These are phyloP conservation scores for Backusella mclennaniae DNA, from an alignment of 192 early-diverging fungal species.

Conservation along the genomic window DNA sequence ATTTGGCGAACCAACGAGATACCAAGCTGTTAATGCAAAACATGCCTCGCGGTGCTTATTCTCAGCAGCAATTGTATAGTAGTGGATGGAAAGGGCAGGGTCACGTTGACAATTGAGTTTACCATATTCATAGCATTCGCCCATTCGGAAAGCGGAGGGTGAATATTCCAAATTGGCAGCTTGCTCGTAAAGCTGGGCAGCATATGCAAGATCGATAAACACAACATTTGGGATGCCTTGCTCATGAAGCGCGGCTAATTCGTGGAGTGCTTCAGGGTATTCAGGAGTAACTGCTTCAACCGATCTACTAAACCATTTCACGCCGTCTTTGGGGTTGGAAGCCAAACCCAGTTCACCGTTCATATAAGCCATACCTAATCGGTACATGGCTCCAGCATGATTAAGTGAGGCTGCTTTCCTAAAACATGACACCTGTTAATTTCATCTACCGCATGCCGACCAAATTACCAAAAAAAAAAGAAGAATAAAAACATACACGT, in stretches of 20 bases:
- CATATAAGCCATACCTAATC: conserved; percentile 57
- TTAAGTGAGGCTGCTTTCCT: conserved; percentile 66
- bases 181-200: conserved; percentile 55
- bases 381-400: conserved; percentile 66
- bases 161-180: conserved; percentile 62
- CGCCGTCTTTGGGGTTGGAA: conserved; percentile 52
- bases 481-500: conserved; percentile 42
- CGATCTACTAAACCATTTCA: conserved; percentile 58
- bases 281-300: conserved; percentile 54
- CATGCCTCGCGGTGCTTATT: conserved; percentile 57
- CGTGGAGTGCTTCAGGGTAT: conserved; percentile 58
- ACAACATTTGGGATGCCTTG: conserved; percentile 54
- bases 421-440: conserved; percentile 3
- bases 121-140: conserved; percentile 60
- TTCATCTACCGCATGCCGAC: conserved; percentile 6
- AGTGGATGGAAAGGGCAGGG: conserved; percentile 49
- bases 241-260: conserved; percentile 53
- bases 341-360: conserved; percentile 57
- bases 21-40: conserved; percentile 63
- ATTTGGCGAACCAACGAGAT: conserved; percentile 51
- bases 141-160: conserved; percentile 55
- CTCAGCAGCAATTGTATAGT: conserved; percentile 58
- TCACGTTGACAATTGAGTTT: conserved; percentile 51
- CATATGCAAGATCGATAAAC: conserved; percentile 58
- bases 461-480: background rate